These are phyloP conservation scores for Apiospora saccharicola DNA, from an alignment of 2,329 filamentous ascomycete species.

Conservation along the genomic window DNA sequence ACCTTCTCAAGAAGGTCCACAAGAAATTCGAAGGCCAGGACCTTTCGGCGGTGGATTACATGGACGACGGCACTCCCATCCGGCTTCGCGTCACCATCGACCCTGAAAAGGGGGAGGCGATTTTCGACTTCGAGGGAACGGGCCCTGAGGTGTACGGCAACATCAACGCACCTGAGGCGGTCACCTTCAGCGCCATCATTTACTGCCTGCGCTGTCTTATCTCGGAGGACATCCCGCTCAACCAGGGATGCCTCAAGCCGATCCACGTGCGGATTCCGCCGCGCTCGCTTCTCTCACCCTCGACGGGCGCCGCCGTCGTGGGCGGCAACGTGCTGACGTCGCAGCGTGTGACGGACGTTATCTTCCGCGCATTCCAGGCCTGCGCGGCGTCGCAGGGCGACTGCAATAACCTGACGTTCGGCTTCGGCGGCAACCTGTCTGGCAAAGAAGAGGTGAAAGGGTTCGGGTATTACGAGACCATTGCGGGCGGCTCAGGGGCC, in stretches of 20 bases:
- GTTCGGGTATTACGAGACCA: conserved; percentile 84
- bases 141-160: conserved; percentile 78
- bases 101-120: conserved; percentile 72
- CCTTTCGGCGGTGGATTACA: conserved; percentile 74
- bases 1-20: conserved; percentile 71
- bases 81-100: conserved; percentile 75
- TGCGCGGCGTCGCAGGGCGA: conserved; percentile 78
- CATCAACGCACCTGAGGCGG: conserved; percentile 78
- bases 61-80: conserved; percentile 82
- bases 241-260: conserved; percentile 78
- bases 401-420: conserved; percentile 82
- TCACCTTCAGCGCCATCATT: conserved; percentile 80
- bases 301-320: conserved; percentile 76
- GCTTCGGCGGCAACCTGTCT: conserved; percentile 70
- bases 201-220: conserved; percentile 80
- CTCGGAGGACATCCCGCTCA: conserved; percentile 77
- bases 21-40: conserved; percentile 72
- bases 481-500: conserved; percentile 76
- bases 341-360: conserved; percentile 79
- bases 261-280: conserved; percentile 74
- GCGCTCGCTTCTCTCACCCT: conserved; percentile 74
- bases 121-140: conserved; percentile 79
- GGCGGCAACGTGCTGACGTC: conserved; percentile 79
- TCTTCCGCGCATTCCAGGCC: conserved; percentile 77
- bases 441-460: conserved; percentile 65